These are phyloP conservation scores for Suaeda aralocaspica DNA, from an alignment of 148 eudicot genomes.

Conservation along the genomic window DNA sequence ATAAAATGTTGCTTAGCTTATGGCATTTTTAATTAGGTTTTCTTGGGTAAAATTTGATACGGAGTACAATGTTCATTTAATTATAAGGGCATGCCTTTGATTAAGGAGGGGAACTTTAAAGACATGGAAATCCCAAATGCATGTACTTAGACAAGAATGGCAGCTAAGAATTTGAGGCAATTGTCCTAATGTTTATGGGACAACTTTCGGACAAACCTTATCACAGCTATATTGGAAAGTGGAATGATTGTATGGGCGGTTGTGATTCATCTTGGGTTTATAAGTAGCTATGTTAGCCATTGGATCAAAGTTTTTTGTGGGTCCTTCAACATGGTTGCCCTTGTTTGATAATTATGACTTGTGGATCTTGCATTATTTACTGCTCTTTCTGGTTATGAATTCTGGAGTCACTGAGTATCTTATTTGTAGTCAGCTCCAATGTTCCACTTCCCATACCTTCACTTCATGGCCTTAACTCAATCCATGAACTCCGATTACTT, in stretches of 20 bases:
- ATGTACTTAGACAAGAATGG: constrained; percentile 29
- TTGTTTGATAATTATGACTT: constrained; percentile 17
- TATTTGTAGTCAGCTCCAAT: constrained; percentile 8
- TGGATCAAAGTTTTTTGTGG: constrained; percentile 20
- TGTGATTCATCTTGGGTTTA: constrained; percentile 10
- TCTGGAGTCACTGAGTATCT: constrained; percentile 11
- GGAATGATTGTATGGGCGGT: constrained; percentile 4
- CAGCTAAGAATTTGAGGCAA: constrained; percentile 25
- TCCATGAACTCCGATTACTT: no score
- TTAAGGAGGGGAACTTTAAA: constrained; percentile 21
- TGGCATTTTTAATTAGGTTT: no score
- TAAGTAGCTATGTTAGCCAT: constrained; percentile 7
- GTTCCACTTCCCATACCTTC: constrained; percentile 16
- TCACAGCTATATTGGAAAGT: constrained; percentile 4
- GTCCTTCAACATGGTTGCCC: constrained; percentile 28
- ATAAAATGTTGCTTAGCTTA: no score
- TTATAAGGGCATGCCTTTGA: constrained; percentile 11
- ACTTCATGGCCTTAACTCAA: constrained; percentile 14
- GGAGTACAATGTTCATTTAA: no score
- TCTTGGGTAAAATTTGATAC: no score
- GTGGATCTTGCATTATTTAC: constrained; percentile 15
- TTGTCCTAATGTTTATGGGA: constrained; percentile 34
- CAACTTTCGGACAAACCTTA: constrained; percentile 27
- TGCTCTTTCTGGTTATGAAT: neutral
- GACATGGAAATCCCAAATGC: constrained; percentile 35